Evolutionary conservation across 129 eudicot species (phyloP).

Genomic region (Smallanthus sonchifolius): DNA sequence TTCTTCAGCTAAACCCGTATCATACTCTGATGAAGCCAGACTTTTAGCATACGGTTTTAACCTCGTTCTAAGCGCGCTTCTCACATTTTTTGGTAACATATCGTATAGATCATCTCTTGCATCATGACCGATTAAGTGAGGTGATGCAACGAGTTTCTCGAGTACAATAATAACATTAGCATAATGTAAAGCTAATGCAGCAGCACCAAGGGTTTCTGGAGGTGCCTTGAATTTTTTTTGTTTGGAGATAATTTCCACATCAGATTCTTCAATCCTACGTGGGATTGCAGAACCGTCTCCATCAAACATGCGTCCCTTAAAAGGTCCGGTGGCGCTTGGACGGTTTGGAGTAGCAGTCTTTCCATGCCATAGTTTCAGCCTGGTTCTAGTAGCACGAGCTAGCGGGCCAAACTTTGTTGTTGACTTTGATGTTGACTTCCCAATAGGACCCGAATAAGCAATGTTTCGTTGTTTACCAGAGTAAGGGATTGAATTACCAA

Average conservation of each 20-base stretch:
- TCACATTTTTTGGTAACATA: slow-evolving; percentile 61
- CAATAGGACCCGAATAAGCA: slow-evolving; percentile 34
- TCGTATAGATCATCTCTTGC: slow-evolving; percentile 72
- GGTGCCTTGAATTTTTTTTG: slow-evolving; percentile 37
- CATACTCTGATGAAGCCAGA: slow-evolving; percentile 43
- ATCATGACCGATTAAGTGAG: slow-evolving; percentile 81
- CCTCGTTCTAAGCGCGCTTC: slow-evolving; percentile 43
- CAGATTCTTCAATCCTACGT: slow-evolving; percentile 24
- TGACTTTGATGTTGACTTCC: slow-evolving; percentile 26
- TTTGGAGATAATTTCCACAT: slow-evolving; percentile 14
- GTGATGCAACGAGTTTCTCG: slow-evolving; percentile 68
- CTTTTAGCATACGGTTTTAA: slow-evolving; percentile 59
- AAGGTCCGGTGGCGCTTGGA: slow-evolving; percentile 33
- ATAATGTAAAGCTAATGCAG: slow-evolving; percentile 73
- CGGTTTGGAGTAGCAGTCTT: slow-evolving; percentile 31
- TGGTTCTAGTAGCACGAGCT: slow-evolving; percentile 34
- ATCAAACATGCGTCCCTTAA: slow-evolving; percentile 38
- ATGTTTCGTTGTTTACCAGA: slow-evolving; percentile 19
- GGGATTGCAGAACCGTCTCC: slow-evolving; percentile 30
- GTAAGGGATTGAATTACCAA: slow-evolving; percentile 26
- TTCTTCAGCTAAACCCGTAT: slow-evolving; percentile 63
- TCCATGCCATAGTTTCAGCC: slow-evolving; percentile 39
- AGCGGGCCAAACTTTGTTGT: slow-evolving; percentile 46
- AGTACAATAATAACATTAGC: slow-evolving; percentile 70
- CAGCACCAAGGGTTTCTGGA: slow-evolving; percentile 64